Percentiles rank a stretch among this genome's conserved stretches.
These are phyloP conservation scores for Drechmeria coniospora DNA, from an alignment of 2,329 filamentous ascomycete genomes.

Conservation along the genomic window DNA sequence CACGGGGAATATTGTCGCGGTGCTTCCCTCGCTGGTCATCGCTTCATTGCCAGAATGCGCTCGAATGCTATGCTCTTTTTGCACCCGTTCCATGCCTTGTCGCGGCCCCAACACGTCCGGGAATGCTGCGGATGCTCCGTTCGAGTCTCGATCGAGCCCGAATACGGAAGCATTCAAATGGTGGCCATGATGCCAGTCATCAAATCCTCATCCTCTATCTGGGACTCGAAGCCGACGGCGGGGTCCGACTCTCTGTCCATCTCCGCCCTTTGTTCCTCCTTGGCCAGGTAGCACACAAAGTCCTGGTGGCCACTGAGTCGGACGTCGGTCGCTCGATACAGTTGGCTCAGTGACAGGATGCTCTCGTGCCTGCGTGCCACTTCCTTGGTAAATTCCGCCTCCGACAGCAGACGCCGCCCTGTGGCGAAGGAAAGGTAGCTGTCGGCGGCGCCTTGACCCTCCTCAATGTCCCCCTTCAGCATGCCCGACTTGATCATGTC, in stretches of 20 bases:
- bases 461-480: conserved; percentile 36
- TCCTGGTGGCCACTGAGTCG: conserved; percentile 40
- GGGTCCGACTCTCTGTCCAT: conserved; percentile 22
- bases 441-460: conserved; percentile 23
- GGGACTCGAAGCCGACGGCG: conserved; percentile 26
- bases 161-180: conserved; percentile 2
- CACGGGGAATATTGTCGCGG: too few species aligned
- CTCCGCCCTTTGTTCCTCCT: conserved; percentile 30
- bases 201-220: conserved; percentile 44
- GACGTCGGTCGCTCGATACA: conserved; percentile 37
- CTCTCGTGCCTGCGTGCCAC: conserved; percentile 24
- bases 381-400: conserved; percentile 33
- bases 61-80: too few species aligned
- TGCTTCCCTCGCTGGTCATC: too few species aligned
- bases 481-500: conserved; percentile 40
- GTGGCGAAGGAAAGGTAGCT: conserved; percentile 36
- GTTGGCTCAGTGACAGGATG: conserved; percentile 28
- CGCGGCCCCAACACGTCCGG: too few species aligned
- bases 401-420: conserved; percentile 26
- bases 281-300: conserved; percentile 32
- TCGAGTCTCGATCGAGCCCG: not conserved
- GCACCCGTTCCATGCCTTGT: too few species aligned
- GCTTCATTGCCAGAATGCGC: too few species aligned
- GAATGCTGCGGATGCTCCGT: too few species aligned
- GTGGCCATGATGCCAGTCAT: conserved; percentile 31